Evolutionary conservation across 1,284 basidiomycete genomes (phyloP).

Genomic region (Bondarzewia mesenterica): DNA sequence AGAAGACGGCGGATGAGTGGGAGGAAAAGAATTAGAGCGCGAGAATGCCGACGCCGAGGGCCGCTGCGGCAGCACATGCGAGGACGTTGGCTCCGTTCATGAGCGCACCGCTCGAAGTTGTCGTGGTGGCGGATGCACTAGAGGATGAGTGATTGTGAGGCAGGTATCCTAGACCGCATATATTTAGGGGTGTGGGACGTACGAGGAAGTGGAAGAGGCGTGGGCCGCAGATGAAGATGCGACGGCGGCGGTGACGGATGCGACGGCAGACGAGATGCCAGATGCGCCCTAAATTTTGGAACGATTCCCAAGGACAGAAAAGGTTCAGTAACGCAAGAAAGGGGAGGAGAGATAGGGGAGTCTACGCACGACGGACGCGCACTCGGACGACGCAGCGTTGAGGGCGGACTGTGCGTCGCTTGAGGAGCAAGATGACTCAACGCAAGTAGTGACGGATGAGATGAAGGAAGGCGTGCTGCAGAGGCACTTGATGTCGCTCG

Average conservation of each 20-base stretch:
- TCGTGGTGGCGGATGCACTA: neutral
- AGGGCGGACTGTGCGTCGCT: conserved; percentile 37
- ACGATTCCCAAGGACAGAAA: too few species aligned
- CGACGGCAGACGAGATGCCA: neutral
- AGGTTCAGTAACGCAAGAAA: neutral
- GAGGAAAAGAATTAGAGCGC: too few species aligned
- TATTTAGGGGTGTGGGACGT: too few species aligned
- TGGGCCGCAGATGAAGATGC: neutral
- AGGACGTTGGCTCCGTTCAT: conserved; percentile 13
- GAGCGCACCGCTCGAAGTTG: conserved; percentile 1
- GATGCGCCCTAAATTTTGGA: conserved; percentile 3
- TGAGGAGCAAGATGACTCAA: conserved; percentile 35
- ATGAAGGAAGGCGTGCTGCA: conserved; percentile 42
- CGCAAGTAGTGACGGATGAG: conserved; percentile 36
- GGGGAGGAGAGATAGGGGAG: neutral
- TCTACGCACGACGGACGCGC: conserved; percentile 44
- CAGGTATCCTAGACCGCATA: too few species aligned
- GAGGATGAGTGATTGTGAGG: neutral
- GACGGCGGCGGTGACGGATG: conserved; percentile 1
- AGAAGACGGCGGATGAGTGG: too few species aligned
- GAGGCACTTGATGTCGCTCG: conserved; percentile 42
- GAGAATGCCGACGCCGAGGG: neutral
- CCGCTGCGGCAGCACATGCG: neutral
- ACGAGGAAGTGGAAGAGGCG: neutral
- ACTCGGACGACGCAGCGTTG: conserved; percentile 33